Base-by-base conservation (phyloP, 208 protist species). In the Wallacemonas collosoma region DNA sequence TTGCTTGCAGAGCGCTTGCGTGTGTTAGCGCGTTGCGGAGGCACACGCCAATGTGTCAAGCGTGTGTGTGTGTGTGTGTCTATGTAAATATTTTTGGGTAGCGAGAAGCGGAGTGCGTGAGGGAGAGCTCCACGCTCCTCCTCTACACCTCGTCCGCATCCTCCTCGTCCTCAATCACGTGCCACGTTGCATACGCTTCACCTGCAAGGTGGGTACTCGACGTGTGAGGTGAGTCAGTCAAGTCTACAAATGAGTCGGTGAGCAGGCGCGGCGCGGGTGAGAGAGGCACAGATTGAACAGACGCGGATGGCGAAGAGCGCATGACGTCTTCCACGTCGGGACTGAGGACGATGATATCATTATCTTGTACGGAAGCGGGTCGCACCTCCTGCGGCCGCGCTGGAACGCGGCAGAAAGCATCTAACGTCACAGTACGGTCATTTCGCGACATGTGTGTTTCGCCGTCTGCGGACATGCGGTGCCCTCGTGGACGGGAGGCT, bases 391-490 rank as follows among this genome's bases (percentile, higher is more conserved):
- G n/a, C 1, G 47, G 7, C 47, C 11, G 47, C 47, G 47, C 51
- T 6, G 51, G 5, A n/a, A 38, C 8, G 36, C 56, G 56, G 36
- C 56, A 62, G 26, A 62, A 62, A 5, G 56, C 56, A 62, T 62
- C 56, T 9, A 62, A 38, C 8, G 56, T 36, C 15, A 7, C 17
- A 0, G 38, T 9, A 9, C 56, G 54, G 17, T 6, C 1, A 3
- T 6, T 11, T n/a, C 8, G 6, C 56, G 53, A 6, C 53, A 1
- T 6, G 14, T 6, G 45, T 12, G 8, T 50, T 50, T 50, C 45
- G 45, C 8, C 45, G 45, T 50, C 0, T 50, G 45, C 12, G 45
- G 45, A 50, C 11, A 51, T 8, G 47, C 47, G 47, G 47, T 51
- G 47, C 47, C 11, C 47, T 8, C 47, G 47, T 51, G 47, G 47